A percentile compares a stretch with the other conserved stretches of the same genome.
phyloP scores from a whole-genome alignment of 179 eudicot genomes.

The Sideroxylon spinosum region DNA sequence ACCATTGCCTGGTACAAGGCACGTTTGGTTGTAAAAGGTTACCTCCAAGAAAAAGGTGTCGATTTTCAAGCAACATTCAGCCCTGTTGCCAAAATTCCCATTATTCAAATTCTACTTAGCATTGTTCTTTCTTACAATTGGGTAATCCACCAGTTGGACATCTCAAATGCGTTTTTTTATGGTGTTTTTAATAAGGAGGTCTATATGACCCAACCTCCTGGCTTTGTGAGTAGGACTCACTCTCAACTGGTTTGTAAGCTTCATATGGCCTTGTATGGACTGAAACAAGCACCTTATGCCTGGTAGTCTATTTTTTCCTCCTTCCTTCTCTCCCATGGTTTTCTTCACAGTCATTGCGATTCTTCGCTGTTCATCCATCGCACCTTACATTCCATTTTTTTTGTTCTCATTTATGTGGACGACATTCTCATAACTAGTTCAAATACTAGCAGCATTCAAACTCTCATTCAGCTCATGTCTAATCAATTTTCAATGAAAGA shows the following conservation, averaged over 20 bases:
- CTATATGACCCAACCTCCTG: neutral
- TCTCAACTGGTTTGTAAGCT: neutral
- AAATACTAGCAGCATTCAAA: neutral
- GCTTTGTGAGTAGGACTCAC: neutral
- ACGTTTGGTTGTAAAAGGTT: neutral
- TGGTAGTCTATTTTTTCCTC: neutral
- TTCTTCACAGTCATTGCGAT: neutral
- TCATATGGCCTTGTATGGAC: neutral
- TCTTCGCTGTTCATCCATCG: neutral
- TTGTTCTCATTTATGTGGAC: neutral
- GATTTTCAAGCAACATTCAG: neutral
- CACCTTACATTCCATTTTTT: neutral
- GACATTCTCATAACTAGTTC: neutral
- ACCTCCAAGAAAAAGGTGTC: neutral
- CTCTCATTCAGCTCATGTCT: neutral
- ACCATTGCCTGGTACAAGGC: neutral
- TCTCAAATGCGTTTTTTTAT: neutral
- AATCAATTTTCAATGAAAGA: neutral
- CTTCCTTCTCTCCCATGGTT: neutral
- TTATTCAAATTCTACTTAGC: neutral
- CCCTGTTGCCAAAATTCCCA: neutral
- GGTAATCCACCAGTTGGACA: neutral
- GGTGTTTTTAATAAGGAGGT: neutral
- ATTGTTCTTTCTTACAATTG: neutral
- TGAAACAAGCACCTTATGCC: neutral